Evolutionary conservation across 257 asterid genomes (phyloP).

Genomic region (Euphrasia confusa): DNA sequence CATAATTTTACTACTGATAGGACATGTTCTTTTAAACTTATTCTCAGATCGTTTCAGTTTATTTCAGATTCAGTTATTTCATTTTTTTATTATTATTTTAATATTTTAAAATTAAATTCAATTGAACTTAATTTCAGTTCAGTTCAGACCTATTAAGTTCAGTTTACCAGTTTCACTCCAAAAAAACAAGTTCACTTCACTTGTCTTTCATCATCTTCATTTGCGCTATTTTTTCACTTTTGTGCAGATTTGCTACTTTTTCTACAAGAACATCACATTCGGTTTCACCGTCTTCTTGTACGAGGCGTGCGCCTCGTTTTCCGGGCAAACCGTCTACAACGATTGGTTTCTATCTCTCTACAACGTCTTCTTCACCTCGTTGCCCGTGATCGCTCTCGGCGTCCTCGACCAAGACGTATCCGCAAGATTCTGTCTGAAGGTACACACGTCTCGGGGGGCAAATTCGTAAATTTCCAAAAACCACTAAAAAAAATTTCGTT

Average conservation of each 20-base stretch:
- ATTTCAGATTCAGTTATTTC: too few species aligned
- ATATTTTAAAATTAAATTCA: too few species aligned
- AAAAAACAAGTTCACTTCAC: not conserved
- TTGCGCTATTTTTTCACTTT: constrained; percentile 4
- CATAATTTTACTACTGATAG: too few species aligned
- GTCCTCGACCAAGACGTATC: constrained; percentile 74
- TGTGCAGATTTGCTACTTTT: constrained; percentile 75
- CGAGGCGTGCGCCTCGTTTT: constrained; percentile 61
- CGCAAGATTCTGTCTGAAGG: constrained; percentile 53
- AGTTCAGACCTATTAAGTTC: too few species aligned
- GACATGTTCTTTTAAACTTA: too few species aligned
- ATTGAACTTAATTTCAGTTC: too few species aligned
- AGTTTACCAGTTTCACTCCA: too few species aligned
- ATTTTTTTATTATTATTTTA: too few species aligned
- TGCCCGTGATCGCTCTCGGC: constrained; percentile 63
- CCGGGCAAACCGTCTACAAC: constrained; percentile 68
- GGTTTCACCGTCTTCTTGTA: constrained; percentile 65
- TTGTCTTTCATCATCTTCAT: not conserved
- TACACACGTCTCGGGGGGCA: not conserved
- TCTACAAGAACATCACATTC: constrained; percentile 67
- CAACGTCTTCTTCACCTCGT: constrained; percentile 65
- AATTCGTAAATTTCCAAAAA: too few species aligned
- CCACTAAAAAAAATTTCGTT: too few species aligned
- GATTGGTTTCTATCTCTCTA: constrained; percentile 64
- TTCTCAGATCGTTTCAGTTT: too few species aligned